Conservation (phyloP, 345 rosid species). For the Balakata baccata region DNA sequence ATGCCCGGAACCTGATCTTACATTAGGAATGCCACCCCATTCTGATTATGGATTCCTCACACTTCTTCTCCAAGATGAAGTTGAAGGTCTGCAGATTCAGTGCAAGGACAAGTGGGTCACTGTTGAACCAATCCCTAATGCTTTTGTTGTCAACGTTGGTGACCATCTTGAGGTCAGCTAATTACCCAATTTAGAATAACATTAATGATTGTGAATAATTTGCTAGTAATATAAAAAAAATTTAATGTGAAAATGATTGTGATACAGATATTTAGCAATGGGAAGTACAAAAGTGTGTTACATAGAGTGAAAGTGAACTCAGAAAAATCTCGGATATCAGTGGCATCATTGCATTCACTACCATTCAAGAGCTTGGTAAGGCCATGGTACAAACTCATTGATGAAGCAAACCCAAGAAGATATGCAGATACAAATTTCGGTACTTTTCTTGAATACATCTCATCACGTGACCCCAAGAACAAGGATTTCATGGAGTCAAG, state of each 20-base stretch:
- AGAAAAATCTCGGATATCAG: slow-evolving; percentile 53
- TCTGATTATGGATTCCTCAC: slow-evolving; percentile 89
- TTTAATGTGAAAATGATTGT: not conserved
- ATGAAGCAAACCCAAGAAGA: slow-evolving; percentile 46
- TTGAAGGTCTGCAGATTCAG: slow-evolving; percentile 66
- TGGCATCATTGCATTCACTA: slow-evolving; percentile 70
- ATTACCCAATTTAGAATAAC: too few relatives aligned
- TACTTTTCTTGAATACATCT: slow-evolving; percentile 60
- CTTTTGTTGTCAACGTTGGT: slow-evolving; percentile 79
- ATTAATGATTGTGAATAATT: too few relatives aligned
- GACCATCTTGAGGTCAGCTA: slow-evolving; percentile 81
- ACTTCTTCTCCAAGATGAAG: slow-evolving; percentile 80
- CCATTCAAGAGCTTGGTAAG: slow-evolving; percentile 37
- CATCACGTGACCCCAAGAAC: slow-evolving; percentile 66
- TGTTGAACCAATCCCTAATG: slow-evolving; percentile 61
- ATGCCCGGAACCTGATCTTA: slow-evolving; percentile 83
- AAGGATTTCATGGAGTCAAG: slow-evolving; percentile 78
- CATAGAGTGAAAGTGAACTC: slow-evolving; percentile 74
- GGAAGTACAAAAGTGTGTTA: slow-evolving; percentile 79
- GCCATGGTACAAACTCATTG: slow-evolving; percentile 50
- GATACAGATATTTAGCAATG: slow-evolving; percentile 76
- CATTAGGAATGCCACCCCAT: slow-evolving; percentile 92
- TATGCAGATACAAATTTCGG: slow-evolving; percentile 66
- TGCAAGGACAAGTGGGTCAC: slow-evolving; percentile 61
- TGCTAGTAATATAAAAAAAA: too few relatives aligned